phyloP scores from a whole-genome alignment of 192 early-diverging fungal genomes.

The Geranomyces variabilis region DNA sequence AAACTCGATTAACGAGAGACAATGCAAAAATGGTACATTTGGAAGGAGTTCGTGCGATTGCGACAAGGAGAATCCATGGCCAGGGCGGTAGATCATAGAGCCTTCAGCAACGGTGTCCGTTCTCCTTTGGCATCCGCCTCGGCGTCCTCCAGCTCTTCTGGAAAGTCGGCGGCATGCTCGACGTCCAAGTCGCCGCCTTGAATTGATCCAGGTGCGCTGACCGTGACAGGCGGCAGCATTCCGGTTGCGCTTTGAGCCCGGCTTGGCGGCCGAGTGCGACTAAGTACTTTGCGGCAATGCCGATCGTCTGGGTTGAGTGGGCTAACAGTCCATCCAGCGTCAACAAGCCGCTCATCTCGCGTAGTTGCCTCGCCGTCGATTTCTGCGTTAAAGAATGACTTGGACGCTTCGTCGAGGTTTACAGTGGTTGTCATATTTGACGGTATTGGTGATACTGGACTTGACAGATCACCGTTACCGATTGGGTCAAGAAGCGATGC shows the following conservation, averaged over 20 bases:
- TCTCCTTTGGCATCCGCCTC: not conserved
- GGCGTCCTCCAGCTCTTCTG: not conserved
- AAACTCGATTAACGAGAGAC: too few species aligned
- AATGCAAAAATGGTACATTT: too few species aligned
- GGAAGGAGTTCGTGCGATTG: too few species aligned
- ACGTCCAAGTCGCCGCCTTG: not conserved
- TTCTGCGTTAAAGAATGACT: too few species aligned
- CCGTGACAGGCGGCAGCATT: not conserved
- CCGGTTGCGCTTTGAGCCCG: not conserved
- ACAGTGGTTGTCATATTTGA: too few species aligned
- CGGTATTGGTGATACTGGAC: too few species aligned
- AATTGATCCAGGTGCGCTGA: not conserved
- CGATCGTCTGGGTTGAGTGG: constrained; percentile 23
- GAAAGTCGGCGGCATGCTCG: too few species aligned
- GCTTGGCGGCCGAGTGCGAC: not conserved
- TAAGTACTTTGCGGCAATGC: constrained; percentile 12
- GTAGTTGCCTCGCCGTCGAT: not conserved
- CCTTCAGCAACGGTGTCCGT: not conserved
- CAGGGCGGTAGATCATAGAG: not conserved
- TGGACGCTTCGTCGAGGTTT: too few species aligned
- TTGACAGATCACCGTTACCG: not conserved
- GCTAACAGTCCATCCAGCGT: constrained; percentile 25
- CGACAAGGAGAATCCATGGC: too few species aligned
- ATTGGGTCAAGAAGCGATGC: not conserved
- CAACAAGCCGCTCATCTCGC: constrained; percentile 25